phyloP scores from a whole-genome alignment of 768 basidiomycete genomes.

The Auriscalpium microsporum region DNA sequence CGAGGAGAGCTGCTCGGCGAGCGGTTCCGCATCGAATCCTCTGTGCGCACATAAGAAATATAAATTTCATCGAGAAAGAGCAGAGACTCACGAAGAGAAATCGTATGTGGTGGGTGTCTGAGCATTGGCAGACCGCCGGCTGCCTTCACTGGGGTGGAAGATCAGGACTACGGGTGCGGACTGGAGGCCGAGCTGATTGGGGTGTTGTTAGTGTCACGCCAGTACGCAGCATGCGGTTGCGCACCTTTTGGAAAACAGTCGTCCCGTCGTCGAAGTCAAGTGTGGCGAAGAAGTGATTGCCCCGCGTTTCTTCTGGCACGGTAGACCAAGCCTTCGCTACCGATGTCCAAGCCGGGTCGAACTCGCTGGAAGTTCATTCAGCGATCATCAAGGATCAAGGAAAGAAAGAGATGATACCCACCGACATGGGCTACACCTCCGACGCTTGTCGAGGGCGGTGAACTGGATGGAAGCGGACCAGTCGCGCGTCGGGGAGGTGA shows the following conservation, averaged over 20 bases:
- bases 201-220: too few relatives aligned
- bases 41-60: slow-evolving; percentile 30
- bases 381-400: too few relatives aligned
- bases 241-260: slow-evolving; percentile 72
- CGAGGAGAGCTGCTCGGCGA: slow-evolving; percentile 66
- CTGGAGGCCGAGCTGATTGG: slow-evolving; percentile 62
- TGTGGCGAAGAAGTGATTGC: slow-evolving; percentile 87
- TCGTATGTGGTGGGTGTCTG: slow-evolving; percentile 60
- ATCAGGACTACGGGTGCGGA: slow-evolving; percentile 81
- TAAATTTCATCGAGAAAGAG: neutral
- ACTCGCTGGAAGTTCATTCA: slow-evolving; percentile 47
- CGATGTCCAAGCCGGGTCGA: slow-evolving; percentile 73
- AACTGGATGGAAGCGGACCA: slow-evolving; percentile 87
- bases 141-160: slow-evolving; percentile 66
- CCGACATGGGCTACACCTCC: slow-evolving; percentile 92
- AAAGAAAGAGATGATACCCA: slow-evolving; percentile 28
- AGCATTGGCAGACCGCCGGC: slow-evolving; percentile 49
- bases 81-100: slow-evolving; percentile 54
- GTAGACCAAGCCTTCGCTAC: slow-evolving; percentile 80
- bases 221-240: neutral
- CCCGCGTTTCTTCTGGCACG: slow-evolving; percentile 48
- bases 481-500: slow-evolving; percentile 66
- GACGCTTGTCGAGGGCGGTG: slow-evolving; percentile 75
- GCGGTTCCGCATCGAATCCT: slow-evolving; percentile 71
- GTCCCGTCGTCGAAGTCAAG: slow-evolving; percentile 79